Evolutionary conservation across 345 rosid genomes (phyloP).

Genomic region (Pugionium cornutum): DNA sequence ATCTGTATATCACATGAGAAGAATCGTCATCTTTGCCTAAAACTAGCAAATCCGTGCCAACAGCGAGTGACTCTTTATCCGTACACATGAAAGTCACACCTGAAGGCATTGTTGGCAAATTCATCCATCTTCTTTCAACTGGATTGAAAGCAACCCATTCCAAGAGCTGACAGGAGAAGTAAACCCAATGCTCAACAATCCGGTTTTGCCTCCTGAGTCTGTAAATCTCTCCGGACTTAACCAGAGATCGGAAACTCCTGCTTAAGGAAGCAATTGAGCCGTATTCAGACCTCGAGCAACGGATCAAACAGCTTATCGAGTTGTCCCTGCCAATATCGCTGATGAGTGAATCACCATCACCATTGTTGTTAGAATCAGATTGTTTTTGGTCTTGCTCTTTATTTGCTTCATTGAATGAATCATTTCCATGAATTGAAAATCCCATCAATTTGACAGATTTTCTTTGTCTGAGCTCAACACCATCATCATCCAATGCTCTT

Average conservation of each 20-base stretch:
- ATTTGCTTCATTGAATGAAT: neutral
- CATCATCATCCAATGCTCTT: constrained; percentile 44
- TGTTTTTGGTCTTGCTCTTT: constrained; percentile 11
- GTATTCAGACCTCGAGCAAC: constrained; percentile 62
- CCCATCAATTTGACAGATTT: constrained; percentile 40
- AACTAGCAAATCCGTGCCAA: constrained; percentile 64
- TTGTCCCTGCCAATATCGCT: constrained; percentile 65
- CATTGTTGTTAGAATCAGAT: constrained; percentile 26
- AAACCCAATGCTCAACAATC: constrained; percentile 70
- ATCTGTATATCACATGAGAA: constrained; percentile 42
- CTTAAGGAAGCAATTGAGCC: constrained; percentile 47
- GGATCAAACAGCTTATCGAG: constrained; percentile 61
- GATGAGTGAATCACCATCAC: constrained; percentile 51
- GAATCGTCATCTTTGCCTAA: constrained; percentile 50
- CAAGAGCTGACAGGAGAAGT: constrained; percentile 63
- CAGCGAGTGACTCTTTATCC: constrained; percentile 66
- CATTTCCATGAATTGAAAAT: neutral
- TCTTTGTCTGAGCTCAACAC: constrained; percentile 29
- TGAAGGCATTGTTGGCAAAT: constrained; percentile 58
- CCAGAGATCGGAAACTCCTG: constrained; percentile 48
- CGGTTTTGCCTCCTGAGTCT: constrained; percentile 46
- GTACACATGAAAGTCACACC: constrained; percentile 48
- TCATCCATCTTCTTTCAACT: constrained; percentile 54
- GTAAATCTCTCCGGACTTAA: constrained; percentile 54
- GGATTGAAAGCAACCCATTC: constrained; percentile 90